Percentiles rank a stretch among this genome's conserved stretches.
These are phyloP conservation scores for Haberlea rhodopensis DNA, from an alignment of 257 asterid species.

Conservation along the genomic window DNA sequence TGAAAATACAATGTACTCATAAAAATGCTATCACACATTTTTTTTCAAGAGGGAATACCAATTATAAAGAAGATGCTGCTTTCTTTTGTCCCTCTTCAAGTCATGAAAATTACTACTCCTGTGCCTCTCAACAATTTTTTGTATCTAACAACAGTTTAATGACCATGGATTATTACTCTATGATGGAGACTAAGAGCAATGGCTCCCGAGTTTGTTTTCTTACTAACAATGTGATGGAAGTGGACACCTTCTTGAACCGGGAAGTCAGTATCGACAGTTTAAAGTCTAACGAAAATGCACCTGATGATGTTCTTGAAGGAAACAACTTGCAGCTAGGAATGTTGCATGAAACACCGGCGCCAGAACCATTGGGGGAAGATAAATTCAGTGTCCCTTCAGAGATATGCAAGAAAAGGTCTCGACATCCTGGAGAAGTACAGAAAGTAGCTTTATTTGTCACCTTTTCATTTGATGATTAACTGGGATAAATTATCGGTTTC, in stretches of 20 bases:
- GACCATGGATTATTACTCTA: slow-evolving; percentile 29
- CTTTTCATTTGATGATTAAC: not conserved
- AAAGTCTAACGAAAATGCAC: slow-evolving; percentile 28
- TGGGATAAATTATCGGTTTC: not conserved
- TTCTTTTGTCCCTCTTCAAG: slow-evolving; percentile 27
- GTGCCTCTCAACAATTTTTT: slow-evolving; percentile 26
- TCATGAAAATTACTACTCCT: slow-evolving; percentile 29
- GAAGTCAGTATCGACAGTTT: slow-evolving; percentile 38
- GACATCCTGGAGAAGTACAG: slow-evolving; percentile 29
- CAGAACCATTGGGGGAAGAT: slow-evolving; percentile 24
- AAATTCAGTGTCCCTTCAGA: slow-evolving; percentile 24
- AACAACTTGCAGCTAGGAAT: slow-evolving; percentile 11
- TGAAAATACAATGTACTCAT: slow-evolving; percentile 24
- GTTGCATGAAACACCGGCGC: slow-evolving; percentile 17
- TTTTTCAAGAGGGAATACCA: slow-evolving; percentile 32
- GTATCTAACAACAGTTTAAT: slow-evolving; percentile 20
- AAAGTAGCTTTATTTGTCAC: not conserved
- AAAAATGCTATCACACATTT: slow-evolving; percentile 24
- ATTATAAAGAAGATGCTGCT: slow-evolving; percentile 28
- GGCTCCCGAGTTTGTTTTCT: slow-evolving; percentile 12
- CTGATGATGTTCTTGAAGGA: slow-evolving; percentile 27
- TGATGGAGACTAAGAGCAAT: slow-evolving; percentile 24
- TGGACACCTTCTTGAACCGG: slow-evolving; percentile 39
- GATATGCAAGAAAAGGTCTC: slow-evolving; percentile 47
- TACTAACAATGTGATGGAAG: slow-evolving; percentile 28